A percentile compares a stretch with the other conserved stretches of the same genome.
Conservation (phyloP, 768 basidiomycete genomes). For the Mycena olivaceomarginata region DNA sequence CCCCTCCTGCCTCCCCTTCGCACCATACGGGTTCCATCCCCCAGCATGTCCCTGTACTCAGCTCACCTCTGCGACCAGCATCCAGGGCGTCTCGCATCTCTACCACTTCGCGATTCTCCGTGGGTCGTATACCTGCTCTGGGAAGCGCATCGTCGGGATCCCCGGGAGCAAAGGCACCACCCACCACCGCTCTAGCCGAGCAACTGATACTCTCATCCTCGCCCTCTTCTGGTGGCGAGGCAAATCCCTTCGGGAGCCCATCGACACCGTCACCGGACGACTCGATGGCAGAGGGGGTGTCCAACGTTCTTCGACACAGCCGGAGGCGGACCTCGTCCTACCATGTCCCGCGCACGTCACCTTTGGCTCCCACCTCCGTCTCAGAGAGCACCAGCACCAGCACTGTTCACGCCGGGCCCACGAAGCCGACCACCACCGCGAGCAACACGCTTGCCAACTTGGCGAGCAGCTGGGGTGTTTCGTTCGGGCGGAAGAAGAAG, state of each 20-base stretch:
- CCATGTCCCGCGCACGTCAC: slow-evolving; percentile 71
- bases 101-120: slow-evolving; percentile 81
- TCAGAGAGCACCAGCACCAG: slow-evolving; percentile 50
- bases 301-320: slow-evolving; percentile 59
- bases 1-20: slow-evolving; percentile 60
- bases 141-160: slow-evolving; percentile 67
- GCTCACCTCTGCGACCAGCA: slow-evolving; percentile 81
- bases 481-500: slow-evolving; percentile 77
- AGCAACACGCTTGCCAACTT: slow-evolving; percentile 74
- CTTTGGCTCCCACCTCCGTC: slow-evolving; percentile 56
- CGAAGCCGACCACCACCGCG: slow-evolving; percentile 60
- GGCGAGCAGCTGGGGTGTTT: slow-evolving; percentile 79
- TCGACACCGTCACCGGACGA: slow-evolving; percentile 77
- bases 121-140: slow-evolving; percentile 76
- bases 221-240: slow-evolving; percentile 61
- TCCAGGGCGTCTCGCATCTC: slow-evolving; percentile 85
- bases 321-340: slow-evolving; percentile 79
- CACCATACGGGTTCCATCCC: slow-evolving; percentile 58
- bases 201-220: slow-evolving; percentile 66
- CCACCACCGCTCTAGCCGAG: slow-evolving; percentile 82
- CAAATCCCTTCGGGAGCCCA: slow-evolving; percentile 62
- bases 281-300: slow-evolving; percentile 78
- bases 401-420: slow-evolving; percentile 52
- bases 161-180: slow-evolving; percentile 72
- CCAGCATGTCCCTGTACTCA: slow-evolving; percentile 58